phyloP scores from a whole-genome alignment of 495 filamentous ascomycete species.

The Geopyxis carbonaria region DNA sequence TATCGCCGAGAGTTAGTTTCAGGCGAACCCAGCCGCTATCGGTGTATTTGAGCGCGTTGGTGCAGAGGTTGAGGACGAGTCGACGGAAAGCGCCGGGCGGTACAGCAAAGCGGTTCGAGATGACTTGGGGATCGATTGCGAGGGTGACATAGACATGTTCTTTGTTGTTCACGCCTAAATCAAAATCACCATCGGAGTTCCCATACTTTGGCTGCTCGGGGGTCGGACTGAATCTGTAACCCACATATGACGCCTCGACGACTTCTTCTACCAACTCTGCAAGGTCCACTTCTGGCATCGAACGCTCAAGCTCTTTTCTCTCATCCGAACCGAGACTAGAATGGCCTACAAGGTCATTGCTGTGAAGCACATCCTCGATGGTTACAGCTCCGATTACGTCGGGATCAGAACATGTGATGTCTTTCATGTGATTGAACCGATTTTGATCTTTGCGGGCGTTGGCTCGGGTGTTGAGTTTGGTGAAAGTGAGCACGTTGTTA shows the following conservation, averaged over 20 bases:
- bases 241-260: constrained; percentile 1
- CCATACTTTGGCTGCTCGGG: constrained; percentile 10
- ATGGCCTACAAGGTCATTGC: too few species aligned
- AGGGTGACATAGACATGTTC: constrained; percentile 38
- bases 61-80: constrained; percentile 60
- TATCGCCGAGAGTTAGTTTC: constrained; percentile 34
- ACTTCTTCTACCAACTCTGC: constrained; percentile 4
- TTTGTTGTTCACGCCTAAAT: not conserved
- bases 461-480: constrained; percentile 39
- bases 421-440: not conserved
- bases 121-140: constrained; percentile 36
- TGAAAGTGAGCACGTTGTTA: constrained; percentile 49
- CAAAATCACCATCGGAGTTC: not conserved
- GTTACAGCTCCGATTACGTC: not conserved
- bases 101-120: constrained; percentile 39
- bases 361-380: too few species aligned
- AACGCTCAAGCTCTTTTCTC: not conserved
- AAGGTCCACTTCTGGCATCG: constrained; percentile 1
- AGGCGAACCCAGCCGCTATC: constrained; percentile 44
- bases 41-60: constrained; percentile 65
- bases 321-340: too few species aligned
- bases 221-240: constrained; percentile 2
- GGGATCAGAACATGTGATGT: too few species aligned
- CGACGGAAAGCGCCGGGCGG: constrained; percentile 54
- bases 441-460: constrained; percentile 1